Conservation (phyloP, 805 yeast species). For the Huiozyma naganishii region DNA sequence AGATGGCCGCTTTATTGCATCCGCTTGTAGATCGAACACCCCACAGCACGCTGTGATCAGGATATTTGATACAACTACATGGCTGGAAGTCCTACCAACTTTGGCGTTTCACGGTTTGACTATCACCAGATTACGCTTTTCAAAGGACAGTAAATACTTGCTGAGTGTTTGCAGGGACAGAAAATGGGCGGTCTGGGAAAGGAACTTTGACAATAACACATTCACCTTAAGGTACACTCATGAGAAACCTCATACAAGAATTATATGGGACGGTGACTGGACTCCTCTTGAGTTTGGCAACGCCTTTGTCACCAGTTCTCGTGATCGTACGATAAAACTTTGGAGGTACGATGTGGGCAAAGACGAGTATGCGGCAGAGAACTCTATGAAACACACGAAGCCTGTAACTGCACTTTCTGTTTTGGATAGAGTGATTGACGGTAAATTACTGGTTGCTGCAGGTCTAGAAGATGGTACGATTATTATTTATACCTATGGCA, state of each 20-base stretch:
- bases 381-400: constrained; percentile 35
- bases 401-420: constrained; percentile 65
- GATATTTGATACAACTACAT: constrained; percentile 49
- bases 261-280: constrained; percentile 95
- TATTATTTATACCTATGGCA: constrained; percentile 31
- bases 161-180: constrained; percentile 85
- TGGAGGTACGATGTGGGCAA: constrained; percentile 44
- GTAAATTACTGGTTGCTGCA: constrained; percentile 36
- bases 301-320: constrained; percentile 73
- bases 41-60: constrained; percentile 79
- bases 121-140: constrained; percentile 70
- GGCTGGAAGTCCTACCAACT: constrained; percentile 49
- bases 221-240: constrained; percentile 32
- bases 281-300: constrained; percentile 37
- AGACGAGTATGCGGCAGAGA: constrained; percentile 30
- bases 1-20: constrained; percentile 55
- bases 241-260: constrained; percentile 78
- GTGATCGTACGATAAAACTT: constrained; percentile 70
- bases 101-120: constrained; percentile 72
- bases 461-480: constrained; percentile 68
- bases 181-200: constrained; percentile 65
- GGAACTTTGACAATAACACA: constrained; percentile 28
- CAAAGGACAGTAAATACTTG: constrained; percentile 53
- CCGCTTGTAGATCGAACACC: constrained; percentile 85
- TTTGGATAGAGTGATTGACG: constrained; percentile 23